phyloP scores from a whole-genome alignment of 257 asterid species.

The Solanum clarkiae region DNA sequence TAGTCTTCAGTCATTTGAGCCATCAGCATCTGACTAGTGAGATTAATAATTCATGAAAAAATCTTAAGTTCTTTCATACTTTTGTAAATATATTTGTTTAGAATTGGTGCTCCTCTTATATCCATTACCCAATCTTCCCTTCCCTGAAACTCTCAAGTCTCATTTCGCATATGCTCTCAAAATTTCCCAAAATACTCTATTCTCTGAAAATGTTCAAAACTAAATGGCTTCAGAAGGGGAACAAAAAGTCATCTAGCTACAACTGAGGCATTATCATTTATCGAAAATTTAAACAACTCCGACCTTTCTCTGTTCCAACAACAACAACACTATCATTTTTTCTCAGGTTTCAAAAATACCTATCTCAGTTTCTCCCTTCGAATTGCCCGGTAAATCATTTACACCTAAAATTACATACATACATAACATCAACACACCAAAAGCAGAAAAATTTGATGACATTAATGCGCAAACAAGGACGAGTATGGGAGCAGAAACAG shows the following conservation, averaged over 20 bases:
- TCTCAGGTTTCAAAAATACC: neutral
- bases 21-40: neutral
- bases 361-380: neutral
- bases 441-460: neutral
- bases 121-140: neutral
- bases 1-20: neutral
- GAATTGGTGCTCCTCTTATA: neutral
- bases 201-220: neutral
- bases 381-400: neutral
- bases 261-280: slow-evolving; percentile 3
- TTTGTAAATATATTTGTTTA: no score
- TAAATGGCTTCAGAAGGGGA: slow-evolving; percentile 35
- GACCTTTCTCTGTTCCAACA: neutral
- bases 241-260: neutral
- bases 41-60: neutral
- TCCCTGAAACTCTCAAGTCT: neutral
- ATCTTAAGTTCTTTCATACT: neutral
- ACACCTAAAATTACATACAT: neutral
- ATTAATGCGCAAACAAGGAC: neutral
- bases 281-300: slow-evolving; percentile 14
- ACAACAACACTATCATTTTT: neutral
- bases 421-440: neutral
- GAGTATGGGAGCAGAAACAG: neutral
- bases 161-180: neutral
- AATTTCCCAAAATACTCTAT: neutral